Base-by-base conservation (phyloP, 371 early-diverging fungal species). In the Quaeritorhiza haematococci region DNA sequence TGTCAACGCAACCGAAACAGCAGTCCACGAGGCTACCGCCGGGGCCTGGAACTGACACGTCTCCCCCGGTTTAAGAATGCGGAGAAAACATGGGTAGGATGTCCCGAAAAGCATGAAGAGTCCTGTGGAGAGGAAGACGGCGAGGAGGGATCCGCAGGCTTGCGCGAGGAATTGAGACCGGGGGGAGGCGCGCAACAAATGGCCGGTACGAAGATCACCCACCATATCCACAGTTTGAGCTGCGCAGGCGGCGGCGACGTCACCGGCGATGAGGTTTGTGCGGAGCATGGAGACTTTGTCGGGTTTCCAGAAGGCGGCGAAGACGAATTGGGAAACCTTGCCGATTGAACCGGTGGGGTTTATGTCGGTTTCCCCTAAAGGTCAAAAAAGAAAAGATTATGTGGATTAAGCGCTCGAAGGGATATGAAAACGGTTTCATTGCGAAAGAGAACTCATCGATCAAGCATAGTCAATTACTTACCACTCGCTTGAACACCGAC, bases 191-290 rank as follows among this genome's bases (percentile, higher is more conserved):
- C 79, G 78, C 26, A 93, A 67, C 10, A 91, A 56, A 64, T 91
- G 88, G 0, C 90, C 93, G 3, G 93, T 91, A 62, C 91, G 91
- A 33, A 93, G 69, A 69, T 93, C 93, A 69, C 89, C 89, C 85
- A 93, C 90, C 60, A 93, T 76, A 59, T 91, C 92, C 49, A 47
- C 23, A 77, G 81, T 32, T 60, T 74, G 75, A 23, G 71, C 72
- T 33, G 67, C 67, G n/a, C 84, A 90, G 15, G 89, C 88, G 66
- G 89, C 91, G 6, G 93, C 91, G 52, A 93, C 85, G 8, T 86
- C 86, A 41, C 93, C 93, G 0, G 90, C 89, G 47, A 91, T 84
- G 61, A 93, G 56, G 68, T 93, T 91, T 30, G 46, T 53, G 23
- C 4, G 56, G 15, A 47, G 50, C 38, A 53, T 41, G 5, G 29